Conservation (phyloP, 1,284 basidiomycete species). For the Laetiporus sulphureus region DNA sequence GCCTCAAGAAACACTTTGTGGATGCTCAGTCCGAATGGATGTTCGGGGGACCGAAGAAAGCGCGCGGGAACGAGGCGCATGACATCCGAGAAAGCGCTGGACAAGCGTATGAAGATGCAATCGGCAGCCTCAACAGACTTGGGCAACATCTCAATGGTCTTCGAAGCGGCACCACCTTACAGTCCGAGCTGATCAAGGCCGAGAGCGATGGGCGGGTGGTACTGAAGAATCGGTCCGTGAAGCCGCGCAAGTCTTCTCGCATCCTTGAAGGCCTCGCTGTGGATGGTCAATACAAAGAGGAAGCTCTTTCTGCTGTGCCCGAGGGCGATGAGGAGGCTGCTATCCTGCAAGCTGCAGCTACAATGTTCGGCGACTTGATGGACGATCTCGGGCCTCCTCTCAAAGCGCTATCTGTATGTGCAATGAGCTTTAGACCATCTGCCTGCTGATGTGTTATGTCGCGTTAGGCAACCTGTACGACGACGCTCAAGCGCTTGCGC, state of each 20-base stretch:
- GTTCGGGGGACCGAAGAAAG: slow-evolving; percentile 32
- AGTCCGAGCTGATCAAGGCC: slow-evolving; percentile 73
- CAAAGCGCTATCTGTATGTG: slow-evolving; percentile 61
- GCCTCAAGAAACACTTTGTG: slow-evolving; percentile 72
- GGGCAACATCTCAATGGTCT: slow-evolving; percentile 90
- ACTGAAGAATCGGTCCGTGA: slow-evolving; percentile 22
- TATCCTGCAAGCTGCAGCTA: slow-evolving; percentile 59
- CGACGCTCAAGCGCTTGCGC: slow-evolving; percentile 53
- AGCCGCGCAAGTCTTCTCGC: slow-evolving; percentile 2
- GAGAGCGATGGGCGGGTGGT: slow-evolving; percentile 49
- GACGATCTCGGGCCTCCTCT: slow-evolving; percentile 78
- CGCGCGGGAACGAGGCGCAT: slow-evolving; percentile 15
- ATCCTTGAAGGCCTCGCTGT: neutral
- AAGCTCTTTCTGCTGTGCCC: too few relatives aligned
- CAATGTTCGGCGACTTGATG: slow-evolving; percentile 79
- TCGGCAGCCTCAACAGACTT: slow-evolving; percentile 77
- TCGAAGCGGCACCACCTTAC: slow-evolving; percentile 75
- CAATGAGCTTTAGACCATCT: slow-evolving; percentile 2
- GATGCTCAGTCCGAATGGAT: slow-evolving; percentile 85
- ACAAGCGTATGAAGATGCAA: slow-evolving; percentile 76
- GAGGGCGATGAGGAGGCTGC: slow-evolving; percentile 53
- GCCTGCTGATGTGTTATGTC: neutral
- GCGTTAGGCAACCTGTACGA: slow-evolving; percentile 51
- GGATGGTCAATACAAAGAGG: slow-evolving; percentile 21
- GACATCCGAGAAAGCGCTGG: slow-evolving; percentile 33